Conservation (phyloP, 2,329 filamentous ascomycete species). For the Aspergillus latus region DNA sequence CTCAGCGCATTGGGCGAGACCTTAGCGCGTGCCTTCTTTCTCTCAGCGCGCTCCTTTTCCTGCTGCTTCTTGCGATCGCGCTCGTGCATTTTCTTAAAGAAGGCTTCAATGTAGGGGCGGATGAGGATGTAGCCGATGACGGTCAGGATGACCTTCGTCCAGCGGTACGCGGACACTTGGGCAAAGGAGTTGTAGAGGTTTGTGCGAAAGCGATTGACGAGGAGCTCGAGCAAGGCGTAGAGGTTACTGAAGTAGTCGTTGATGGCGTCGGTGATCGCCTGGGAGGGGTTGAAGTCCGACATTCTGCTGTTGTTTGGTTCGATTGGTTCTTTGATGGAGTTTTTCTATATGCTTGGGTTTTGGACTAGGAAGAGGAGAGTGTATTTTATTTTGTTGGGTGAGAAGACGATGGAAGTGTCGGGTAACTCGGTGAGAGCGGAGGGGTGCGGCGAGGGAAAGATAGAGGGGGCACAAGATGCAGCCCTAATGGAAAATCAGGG, state of each 20-base stretch:
- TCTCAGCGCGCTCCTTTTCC: constrained; percentile 60
- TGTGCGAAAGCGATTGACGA: constrained; percentile 32
- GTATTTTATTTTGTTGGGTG: background rate
- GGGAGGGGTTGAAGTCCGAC: constrained; percentile 24
- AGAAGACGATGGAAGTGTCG: background rate
- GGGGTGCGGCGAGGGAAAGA: background rate
- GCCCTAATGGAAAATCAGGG: background rate
- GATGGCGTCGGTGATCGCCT: constrained; percentile 26
- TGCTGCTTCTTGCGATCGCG: constrained; percentile 41
- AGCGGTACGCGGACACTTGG: constrained; percentile 46
- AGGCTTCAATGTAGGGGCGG: constrained; percentile 71
- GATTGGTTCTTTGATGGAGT: background rate
- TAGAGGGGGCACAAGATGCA: background rate
- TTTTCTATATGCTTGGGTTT: background rate
- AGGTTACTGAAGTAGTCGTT: constrained; percentile 34
- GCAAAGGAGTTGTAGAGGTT: constrained; percentile 47
- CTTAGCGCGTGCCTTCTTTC: constrained; percentile 52
- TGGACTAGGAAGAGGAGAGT: background rate
- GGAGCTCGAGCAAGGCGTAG: constrained; percentile 27
- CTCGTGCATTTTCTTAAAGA: constrained; percentile 58
- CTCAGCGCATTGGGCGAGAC: constrained; percentile 66
- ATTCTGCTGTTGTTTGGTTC: constrained; percentile 18
- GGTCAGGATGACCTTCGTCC: constrained; percentile 68
- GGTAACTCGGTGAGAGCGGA: constrained; percentile 4
- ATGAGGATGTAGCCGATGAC: constrained; percentile 72